Base-by-base conservation (phyloP, 495 filamentous ascomycete genomes). In the Hypoxylon lienhwacheense region DNA sequence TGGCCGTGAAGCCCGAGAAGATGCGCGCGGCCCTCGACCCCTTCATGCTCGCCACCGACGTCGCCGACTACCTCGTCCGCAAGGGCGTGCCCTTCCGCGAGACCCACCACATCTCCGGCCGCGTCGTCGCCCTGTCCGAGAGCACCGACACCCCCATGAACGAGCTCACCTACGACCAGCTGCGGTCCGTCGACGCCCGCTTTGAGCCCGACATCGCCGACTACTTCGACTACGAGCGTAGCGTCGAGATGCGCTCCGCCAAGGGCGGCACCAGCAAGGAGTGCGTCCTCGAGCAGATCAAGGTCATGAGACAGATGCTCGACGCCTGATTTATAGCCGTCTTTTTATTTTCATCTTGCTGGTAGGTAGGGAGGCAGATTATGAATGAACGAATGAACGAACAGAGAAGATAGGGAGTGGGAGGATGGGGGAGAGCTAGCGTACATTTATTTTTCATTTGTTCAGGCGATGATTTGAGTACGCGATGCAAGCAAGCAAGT, bases 61-160 rank as follows among this genome's bases (percentile, higher is more conserved):
- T 96, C 31, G 92, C 91, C 15, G 91, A 96, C 66, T 96, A 95
- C 70, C 79, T 96, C 3, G 92, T 96, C 29, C 81, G 89, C 59
- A 92, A 93, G 78, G 89, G 90, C 26, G 87, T 93, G 15, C 86
- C 85, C 5, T 89, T 88, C 76, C 72, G 85, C 14, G 87, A 95
- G 75, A 89, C 90, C 1, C 90, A 96, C 75, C 90, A 95, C 71
- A 91, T 96, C 67, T 87, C 86, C 2, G 92, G 92, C 7, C 82
- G 81, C 31, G 81, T 89, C 6, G 91, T 96, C 10, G 83, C 84
- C 17, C 63, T 66, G 20, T 70, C 71, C 0, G 91, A 96, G 75
- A 72, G 86, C 59, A 75, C 78, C 29, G 78, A 76, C 19, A 75
- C 81, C 3, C 80, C 85, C 37, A 97, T 96, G 84, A 86, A 95